These are phyloP conservation scores for Colletotrichum tamarilloi DNA, from an alignment of 2,329 filamentous ascomycete species.

Conservation along the genomic window DNA sequence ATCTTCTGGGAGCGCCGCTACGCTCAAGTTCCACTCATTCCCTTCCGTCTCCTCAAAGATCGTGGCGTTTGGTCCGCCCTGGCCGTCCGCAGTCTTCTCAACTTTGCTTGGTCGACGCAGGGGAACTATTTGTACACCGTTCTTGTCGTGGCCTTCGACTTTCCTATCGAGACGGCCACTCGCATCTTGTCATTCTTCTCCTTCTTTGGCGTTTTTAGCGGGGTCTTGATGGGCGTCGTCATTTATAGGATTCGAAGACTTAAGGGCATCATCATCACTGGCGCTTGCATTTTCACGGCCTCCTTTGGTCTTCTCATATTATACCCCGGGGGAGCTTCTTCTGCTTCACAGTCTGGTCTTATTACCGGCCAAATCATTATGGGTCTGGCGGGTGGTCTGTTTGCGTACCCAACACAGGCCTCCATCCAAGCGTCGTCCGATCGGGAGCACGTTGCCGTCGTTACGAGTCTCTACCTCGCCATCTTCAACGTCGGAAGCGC, in stretches of 20 bases:
- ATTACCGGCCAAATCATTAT: constrained; percentile 67
- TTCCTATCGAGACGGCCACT: constrained; percentile 64
- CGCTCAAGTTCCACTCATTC: constrained; percentile 63
- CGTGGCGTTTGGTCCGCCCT: constrained; percentile 71
- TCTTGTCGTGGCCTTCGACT: constrained; percentile 67
- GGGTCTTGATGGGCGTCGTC: constrained; percentile 61
- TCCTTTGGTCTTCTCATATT: constrained; percentile 67
- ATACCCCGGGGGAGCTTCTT: constrained; percentile 60
- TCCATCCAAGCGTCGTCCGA: constrained; percentile 52
- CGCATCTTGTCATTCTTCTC: constrained; percentile 67
- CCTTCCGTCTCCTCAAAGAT: constrained; percentile 67
- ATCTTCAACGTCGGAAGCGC: constrained; percentile 56
- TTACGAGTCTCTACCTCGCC: constrained; percentile 52
- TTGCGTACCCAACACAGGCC: constrained; percentile 56
- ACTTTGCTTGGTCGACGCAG: constrained; percentile 67
- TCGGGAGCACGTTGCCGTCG: constrained; percentile 50
- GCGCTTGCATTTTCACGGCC: constrained; percentile 65
- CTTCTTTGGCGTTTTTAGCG: constrained; percentile 64
- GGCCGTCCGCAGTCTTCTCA: constrained; percentile 62
- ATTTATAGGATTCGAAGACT: constrained; percentile 63
- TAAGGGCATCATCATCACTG: constrained; percentile 68
- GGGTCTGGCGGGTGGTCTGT: constrained; percentile 68
- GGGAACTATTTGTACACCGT: constrained; percentile 71
- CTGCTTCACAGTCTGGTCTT: constrained; percentile 58
- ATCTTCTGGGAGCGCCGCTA: constrained; percentile 64